A percentile compares a stretch with the other conserved stretches of the same genome.
Evolutionary conservation across 169 alveolate species (phyloP).

Genomic region (Eimeria sp.): DNA sequence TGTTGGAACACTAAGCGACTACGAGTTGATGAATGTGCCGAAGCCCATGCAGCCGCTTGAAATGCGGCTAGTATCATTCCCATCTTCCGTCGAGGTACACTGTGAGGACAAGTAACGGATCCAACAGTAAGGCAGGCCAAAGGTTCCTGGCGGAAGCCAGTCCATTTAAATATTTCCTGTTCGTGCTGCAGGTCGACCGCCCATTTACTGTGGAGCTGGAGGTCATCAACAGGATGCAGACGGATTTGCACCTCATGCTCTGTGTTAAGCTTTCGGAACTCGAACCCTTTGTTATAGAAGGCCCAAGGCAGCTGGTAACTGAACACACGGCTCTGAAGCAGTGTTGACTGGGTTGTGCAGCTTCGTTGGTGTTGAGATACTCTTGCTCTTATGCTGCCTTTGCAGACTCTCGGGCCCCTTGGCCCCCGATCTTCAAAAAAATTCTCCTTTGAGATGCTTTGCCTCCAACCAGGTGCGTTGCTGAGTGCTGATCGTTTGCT

Average conservation of each 20-base stretch:
- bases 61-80: slow-evolving; percentile 61
- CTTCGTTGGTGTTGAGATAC: no score
- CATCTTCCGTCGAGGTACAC: slow-evolving; percentile 78
- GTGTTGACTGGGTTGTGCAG: neutral
- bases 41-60: slow-evolving; percentile 57
- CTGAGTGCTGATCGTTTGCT: neutral
- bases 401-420: slow-evolving; percentile 68
- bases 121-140: neutral
- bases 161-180: neutral
- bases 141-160: neutral
- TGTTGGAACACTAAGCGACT: slow-evolving; percentile 56
- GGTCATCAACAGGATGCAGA: slow-evolving; percentile 50
- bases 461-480: slow-evolving; percentile 77
- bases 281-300: slow-evolving; percentile 77
- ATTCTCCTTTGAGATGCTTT: slow-evolving; percentile 69
- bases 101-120: no score
- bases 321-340: neutral
- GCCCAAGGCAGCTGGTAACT: slow-evolving; percentile 72
- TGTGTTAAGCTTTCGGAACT: slow-evolving; percentile 30
- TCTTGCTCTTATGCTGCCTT: neutral
- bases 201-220: slow-evolving; percentile 78
- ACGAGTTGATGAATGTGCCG: slow-evolving; percentile 25
- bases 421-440: slow-evolving; percentile 50
- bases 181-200: slow-evolving; percentile 66
- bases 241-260: slow-evolving; percentile 27